Evolutionary conservation across 1,139 yeast species (phyloP).

Genomic region (Kurtzmaniella quercitrusa): DNA sequence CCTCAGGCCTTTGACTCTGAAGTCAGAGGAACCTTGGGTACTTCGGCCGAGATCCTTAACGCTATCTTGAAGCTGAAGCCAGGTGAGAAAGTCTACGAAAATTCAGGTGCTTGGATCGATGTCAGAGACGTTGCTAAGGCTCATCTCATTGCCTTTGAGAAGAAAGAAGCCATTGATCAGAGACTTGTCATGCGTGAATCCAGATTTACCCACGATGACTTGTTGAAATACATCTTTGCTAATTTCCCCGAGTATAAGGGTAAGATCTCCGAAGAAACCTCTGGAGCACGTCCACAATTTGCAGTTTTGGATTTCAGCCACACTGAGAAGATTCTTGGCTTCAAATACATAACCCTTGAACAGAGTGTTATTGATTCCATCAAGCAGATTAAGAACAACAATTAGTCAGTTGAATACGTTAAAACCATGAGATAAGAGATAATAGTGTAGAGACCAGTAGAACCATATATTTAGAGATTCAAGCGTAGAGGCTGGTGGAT

Average conservation of each 20-base stretch:
- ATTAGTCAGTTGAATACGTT: not conserved
- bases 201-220: constrained; percentile 29
- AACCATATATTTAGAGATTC: too few species aligned
- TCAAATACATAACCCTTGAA: constrained; percentile 14
- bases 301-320: constrained; percentile 12
- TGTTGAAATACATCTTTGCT: constrained; percentile 28
- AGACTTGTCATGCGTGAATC: constrained; percentile 25
- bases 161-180: constrained; percentile 19
- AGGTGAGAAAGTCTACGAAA: constrained; percentile 12
- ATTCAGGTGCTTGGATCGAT: constrained; percentile 31
- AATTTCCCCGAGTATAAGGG: constrained; percentile 14
- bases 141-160: constrained; percentile 41
- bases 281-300: constrained; percentile 15
- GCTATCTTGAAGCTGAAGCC: constrained; percentile 14
- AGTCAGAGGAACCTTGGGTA: constrained; percentile 14
- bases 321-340: constrained; percentile 16
- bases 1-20: constrained; percentile 20
- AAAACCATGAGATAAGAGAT: too few species aligned
- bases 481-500: too few species aligned
- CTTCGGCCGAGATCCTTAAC: constrained; percentile 14
- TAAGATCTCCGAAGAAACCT: constrained; percentile 16
- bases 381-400: constrained; percentile 8
- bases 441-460: too few species aligned
- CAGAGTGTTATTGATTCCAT: constrained; percentile 15
- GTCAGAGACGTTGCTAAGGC: constrained; percentile 54